Evolutionary conservation across 768 basidiomycete species (phyloP).

Genomic region (Amanita muscaria): DNA sequence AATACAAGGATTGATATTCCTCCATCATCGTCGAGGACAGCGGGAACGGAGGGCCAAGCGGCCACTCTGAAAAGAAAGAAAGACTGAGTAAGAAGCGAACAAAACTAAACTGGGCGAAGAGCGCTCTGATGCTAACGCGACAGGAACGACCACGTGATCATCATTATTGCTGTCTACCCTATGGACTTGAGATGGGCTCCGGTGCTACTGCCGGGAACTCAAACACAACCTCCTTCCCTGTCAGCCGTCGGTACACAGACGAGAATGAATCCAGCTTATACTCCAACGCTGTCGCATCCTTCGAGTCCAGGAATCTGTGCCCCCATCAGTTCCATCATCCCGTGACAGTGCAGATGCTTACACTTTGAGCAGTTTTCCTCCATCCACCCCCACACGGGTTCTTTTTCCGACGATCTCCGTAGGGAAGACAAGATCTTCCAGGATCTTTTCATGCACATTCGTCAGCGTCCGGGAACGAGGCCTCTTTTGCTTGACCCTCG

Average conservation of each 20-base stretch:
- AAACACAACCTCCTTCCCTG: constrained; percentile 94
- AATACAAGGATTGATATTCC: constrained; percentile 52
- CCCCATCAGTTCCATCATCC: constrained; percentile 12
- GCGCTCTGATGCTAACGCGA: constrained; percentile 5
- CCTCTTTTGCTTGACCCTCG: constrained; percentile 90
- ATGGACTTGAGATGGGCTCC: too few relatives aligned
- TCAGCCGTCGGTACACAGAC: constrained; percentile 89
- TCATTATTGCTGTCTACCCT: constrained; percentile 25
- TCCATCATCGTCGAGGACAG: constrained; percentile 30
- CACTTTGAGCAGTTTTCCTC: constrained; percentile 96
- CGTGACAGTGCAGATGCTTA: constrained; percentile 38
- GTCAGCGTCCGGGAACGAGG: constrained; percentile 96
- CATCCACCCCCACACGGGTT: constrained; percentile 88
- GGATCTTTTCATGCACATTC: constrained; percentile 94
- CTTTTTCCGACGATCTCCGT: constrained; percentile 99
- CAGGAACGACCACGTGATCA: constrained; percentile 24
- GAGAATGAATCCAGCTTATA: constrained; percentile 99
- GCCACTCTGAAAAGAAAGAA: constrained; percentile 35
- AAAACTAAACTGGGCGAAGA: constrained; percentile 20
- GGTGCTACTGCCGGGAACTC: constrained; percentile 79
- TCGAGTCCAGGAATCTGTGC: constrained; percentile 88
- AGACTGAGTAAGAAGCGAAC: constrained; percentile 18
- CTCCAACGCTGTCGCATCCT: constrained; percentile 96
- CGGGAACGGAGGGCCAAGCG: constrained; percentile 24
- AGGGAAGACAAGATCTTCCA: constrained; percentile 98